A percentile compares a stretch with the other conserved stretches of the same genome.
phyloP scores from a whole-genome alignment of 371 early-diverging fungal species.

The Mortierella sp. region DNA sequence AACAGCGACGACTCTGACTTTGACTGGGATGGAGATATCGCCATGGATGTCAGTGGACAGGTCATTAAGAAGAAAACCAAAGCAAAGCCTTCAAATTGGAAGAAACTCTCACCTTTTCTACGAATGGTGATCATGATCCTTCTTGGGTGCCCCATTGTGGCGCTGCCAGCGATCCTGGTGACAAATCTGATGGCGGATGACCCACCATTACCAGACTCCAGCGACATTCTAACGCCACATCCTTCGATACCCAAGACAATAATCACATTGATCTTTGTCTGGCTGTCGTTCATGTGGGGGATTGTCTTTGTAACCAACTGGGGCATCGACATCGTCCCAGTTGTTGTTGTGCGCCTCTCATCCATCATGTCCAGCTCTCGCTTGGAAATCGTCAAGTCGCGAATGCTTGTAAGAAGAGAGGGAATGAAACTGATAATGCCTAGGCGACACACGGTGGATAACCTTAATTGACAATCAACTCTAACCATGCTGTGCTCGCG shows the following conservation, averaged over 20 bases:
- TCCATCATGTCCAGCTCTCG: constrained; percentile 23
- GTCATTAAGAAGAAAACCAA: constrained; percentile 20
- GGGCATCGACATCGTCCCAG: constrained; percentile 45
- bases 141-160: constrained; percentile 31
- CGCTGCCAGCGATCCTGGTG: constrained; percentile 41
- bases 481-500: neutral
- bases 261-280: constrained; percentile 38
- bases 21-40: constrained; percentile 52
- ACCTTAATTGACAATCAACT: neutral
- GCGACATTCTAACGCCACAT: neutral
- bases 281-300: constrained; percentile 53
- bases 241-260: constrained; percentile 24
- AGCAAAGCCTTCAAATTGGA: constrained; percentile 18
- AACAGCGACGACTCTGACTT: constrained; percentile 54
- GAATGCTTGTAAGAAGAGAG: constrained; percentile 24
- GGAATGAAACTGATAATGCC: neutral
- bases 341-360: constrained; percentile 29
- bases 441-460: neutral
- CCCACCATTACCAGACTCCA: constrained; percentile 3
- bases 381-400: constrained; percentile 35
- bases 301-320: constrained; percentile 48
- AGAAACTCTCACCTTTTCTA: constrained; percentile 37
- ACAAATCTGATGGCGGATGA: constrained; percentile 19
- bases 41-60: constrained; percentile 28
- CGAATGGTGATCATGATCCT: constrained; percentile 40